phyloP scores from a whole-genome alignment of 1,284 basidiomycete species.

The Blastosporella zonata region DNA sequence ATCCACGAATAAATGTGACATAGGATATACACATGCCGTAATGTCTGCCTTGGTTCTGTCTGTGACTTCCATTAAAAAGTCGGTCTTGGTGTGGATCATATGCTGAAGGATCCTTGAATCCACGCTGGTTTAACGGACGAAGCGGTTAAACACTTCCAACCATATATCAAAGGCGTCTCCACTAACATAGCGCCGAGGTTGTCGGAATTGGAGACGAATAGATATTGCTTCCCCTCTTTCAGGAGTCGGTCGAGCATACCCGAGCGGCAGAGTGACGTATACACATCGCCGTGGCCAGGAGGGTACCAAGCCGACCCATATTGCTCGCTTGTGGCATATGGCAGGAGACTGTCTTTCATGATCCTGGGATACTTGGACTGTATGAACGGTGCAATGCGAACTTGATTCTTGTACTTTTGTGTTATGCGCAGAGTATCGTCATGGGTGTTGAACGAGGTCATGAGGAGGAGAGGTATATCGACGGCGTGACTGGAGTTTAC shows the following conservation, averaged over 20 bases:
- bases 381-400: slow-evolving; percentile 94
- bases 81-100: slow-evolving; percentile 82
- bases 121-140: slow-evolving; percentile 44
- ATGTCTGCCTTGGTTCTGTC: slow-evolving; percentile 99
- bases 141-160: neutral
- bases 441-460: slow-evolving; percentile 99
- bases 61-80: slow-evolving; percentile 98
- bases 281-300: slow-evolving; percentile 97
- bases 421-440: slow-evolving; percentile 96
- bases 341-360: slow-evolving; percentile 90
- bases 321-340: slow-evolving; percentile 79
- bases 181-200: slow-evolving; percentile 96
- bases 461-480: slow-evolving; percentile 95
- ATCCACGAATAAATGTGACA: neutral
- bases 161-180: slow-evolving; percentile 22
- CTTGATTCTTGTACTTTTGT: slow-evolving; percentile 98
- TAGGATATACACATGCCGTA: slow-evolving; percentile 47
- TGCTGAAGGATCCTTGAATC: slow-evolving; percentile 83
- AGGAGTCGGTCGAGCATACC: slow-evolving; percentile 95
- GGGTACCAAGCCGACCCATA: slow-evolving; percentile 97
- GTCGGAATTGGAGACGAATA: slow-evolving; percentile 99
- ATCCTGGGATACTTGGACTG: slow-evolving; percentile 98
- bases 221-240: slow-evolving; percentile 95
- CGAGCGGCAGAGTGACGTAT: slow-evolving; percentile 91
- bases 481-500: slow-evolving; percentile 68